These are phyloP conservation scores for Spongiforma sp. DNA, from an alignment of 1,284 basidiomycete genomes.

Conservation along the genomic window DNA sequence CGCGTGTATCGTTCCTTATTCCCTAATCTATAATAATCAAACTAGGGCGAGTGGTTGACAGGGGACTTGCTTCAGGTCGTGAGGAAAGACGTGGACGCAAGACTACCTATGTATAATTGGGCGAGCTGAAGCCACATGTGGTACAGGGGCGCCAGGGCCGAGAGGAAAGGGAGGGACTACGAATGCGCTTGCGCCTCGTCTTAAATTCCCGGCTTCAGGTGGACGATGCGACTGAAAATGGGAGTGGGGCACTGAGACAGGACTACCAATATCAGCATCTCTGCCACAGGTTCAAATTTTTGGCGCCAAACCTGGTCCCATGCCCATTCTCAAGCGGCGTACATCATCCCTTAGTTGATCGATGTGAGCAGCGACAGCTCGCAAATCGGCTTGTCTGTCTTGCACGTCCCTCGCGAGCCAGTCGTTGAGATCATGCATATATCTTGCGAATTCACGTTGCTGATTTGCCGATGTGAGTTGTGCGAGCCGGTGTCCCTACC, in stretches of 20 bases:
- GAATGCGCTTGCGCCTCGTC: constrained; percentile 19
- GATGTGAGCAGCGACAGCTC: constrained; percentile 65
- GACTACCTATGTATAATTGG: no score
- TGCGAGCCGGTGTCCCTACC: constrained; percentile 74
- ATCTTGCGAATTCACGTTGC: constrained; percentile 77
- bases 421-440: constrained; percentile 71
- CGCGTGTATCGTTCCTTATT: no score
- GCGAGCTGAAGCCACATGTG: constrained; percentile 23
- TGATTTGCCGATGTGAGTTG: constrained; percentile 77
- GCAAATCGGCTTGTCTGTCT: constrained; percentile 73
- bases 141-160: constrained; percentile 15
- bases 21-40: no score
- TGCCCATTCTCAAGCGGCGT: constrained; percentile 35
- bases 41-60: no score
- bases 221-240: constrained; percentile 13
- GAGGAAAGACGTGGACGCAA: no score
- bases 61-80: no score
- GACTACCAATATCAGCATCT: constrained; percentile 9
- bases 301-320: constrained; percentile 26
- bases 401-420: constrained; percentile 78
- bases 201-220: constrained; percentile 7
- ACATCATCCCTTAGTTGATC: constrained; percentile 63
- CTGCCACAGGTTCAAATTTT: not conserved
- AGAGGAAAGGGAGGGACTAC: constrained; percentile 33
- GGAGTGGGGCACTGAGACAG: constrained; percentile 33